A percentile compares a stretch with the other conserved stretches of the same genome.
These are phyloP conservation scores for Taphrina confusa DNA, from an alignment of 1,139 yeast species.

Conservation along the genomic window DNA sequence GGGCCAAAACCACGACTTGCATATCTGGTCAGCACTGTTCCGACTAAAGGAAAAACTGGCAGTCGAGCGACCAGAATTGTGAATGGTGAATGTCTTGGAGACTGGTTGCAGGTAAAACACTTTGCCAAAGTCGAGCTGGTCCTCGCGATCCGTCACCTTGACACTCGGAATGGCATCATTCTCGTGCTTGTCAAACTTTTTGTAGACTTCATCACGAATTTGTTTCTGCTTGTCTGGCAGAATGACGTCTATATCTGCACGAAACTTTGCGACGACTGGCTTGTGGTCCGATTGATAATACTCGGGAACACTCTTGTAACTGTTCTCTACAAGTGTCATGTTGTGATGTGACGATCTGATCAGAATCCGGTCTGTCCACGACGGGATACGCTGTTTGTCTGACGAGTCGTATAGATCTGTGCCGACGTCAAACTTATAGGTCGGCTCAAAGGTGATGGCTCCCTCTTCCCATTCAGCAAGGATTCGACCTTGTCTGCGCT, in stretches of 20 bases:
- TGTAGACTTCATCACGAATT: conserved; percentile 7
- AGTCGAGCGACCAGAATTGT: conserved; percentile 6
- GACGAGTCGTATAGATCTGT: conserved; percentile 43
- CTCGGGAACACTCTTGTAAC: conserved; percentile 42
- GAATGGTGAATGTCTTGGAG: background rate
- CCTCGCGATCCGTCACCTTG: conserved; percentile 3
- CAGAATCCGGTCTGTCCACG: conserved; percentile 72
- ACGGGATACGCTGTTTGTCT: conserved; percentile 66
- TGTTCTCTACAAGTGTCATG: conserved; percentile 5
- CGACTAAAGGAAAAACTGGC: conserved; percentile 7
- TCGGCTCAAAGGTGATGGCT: conserved; percentile 67
- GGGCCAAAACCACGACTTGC: conserved; percentile 30
- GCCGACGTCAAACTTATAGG: conserved; percentile 60
- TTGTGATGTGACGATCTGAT: conserved; percentile 1
- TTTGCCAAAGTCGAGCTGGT: conserved; percentile 19
- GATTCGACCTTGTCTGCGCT: conserved; percentile 57
- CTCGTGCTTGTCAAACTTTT: conserved; percentile 32
- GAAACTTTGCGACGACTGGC: conserved; percentile 63
- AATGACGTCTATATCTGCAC: conserved; percentile 25
- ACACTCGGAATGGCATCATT: conserved; percentile 34
- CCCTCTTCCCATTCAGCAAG: conserved; percentile 67
- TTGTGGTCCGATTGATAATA: conserved; percentile 69
- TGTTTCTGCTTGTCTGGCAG: conserved; percentile 14
- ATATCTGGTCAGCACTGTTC: background rate
- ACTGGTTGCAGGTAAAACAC: conserved; percentile 6